Conservation (phyloP, 805 yeast genomes). For the Metahyphopichia silvanorum region DNA sequence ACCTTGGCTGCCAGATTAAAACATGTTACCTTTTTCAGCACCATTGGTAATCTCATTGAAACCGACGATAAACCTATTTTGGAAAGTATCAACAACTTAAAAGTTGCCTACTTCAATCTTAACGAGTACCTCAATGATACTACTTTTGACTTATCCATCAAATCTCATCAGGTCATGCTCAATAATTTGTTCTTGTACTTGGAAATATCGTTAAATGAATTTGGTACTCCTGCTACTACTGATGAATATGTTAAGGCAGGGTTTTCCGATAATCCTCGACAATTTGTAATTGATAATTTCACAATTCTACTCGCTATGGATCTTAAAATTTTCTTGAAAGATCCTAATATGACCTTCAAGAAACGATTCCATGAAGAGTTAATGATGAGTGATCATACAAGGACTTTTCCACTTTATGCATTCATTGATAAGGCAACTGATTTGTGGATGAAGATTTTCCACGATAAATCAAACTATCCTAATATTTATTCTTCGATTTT, state of each 20-base stretch:
- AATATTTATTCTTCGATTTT: constrained; percentile 38
- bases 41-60: constrained; percentile 38
- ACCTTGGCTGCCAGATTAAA: constrained; percentile 45
- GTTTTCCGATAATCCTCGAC: constrained; percentile 41
- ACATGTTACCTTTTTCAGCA: constrained; percentile 44
- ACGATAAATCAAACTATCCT: constrained; percentile 27
- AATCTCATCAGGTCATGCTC: constrained; percentile 39
- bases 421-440: constrained; percentile 33
- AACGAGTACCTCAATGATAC: constrained; percentile 33
- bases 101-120: constrained; percentile 29
- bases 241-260: constrained; percentile 48
- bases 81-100: constrained; percentile 28
- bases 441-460: constrained; percentile 34
- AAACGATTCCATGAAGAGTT: constrained; percentile 63
- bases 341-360: constrained; percentile 57
- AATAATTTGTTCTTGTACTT: constrained; percentile 36
- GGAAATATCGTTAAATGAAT: constrained; percentile 39
- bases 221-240: constrained; percentile 38
- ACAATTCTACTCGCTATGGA: constrained; percentile 52
- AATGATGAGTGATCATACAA: constrained; percentile 52
- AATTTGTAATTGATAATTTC: constrained; percentile 42
- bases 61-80: constrained; percentile 32
- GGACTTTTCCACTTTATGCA: constrained; percentile 48
- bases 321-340: constrained; percentile 51
- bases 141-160: constrained; percentile 34